A percentile compares a stretch with the other conserved stretches of the same genome.
phyloP scores from a whole-genome alignment of 108 stramenopile species.

The Cyclotella atomus region DNA sequence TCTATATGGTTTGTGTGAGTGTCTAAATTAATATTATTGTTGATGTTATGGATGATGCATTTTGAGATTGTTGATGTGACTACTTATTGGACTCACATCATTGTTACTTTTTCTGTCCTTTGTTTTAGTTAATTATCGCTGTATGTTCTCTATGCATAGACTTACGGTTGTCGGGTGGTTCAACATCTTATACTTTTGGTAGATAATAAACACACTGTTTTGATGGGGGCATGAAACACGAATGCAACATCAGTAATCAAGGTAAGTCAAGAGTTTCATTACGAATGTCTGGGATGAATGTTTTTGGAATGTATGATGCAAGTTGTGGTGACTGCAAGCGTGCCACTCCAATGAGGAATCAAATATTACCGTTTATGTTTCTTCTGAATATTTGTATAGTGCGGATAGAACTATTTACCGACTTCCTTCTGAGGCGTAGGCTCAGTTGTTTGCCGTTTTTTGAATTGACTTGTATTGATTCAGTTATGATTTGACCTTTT shows the following conservation, averaged over 20 bases:
- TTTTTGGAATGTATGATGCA: background rate
- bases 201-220: no score
- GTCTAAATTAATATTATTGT: background rate
- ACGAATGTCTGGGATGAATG: background rate
- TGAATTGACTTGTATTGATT: no score
- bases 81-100: no score
- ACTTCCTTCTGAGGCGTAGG: conserved; percentile 36
- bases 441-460: no score
- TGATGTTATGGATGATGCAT: background rate
- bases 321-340: background rate
- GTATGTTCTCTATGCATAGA: background rate
- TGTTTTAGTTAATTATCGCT: background rate
- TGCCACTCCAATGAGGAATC: background rate
- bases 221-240: no score
- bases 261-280: background rate
- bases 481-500: no score
- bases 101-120: background rate
- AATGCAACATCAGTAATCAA: no score
- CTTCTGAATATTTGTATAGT: conserved; percentile 16
- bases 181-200: no score
- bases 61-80: no score
- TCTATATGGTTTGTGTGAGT: conserved; percentile 3
- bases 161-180: background rate
- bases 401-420: conserved; percentile 21
- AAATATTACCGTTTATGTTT: conserved; percentile 10